Evolutionary conservation across 2,329 filamentous ascomycete species (phyloP).

Genomic region (Sclerotinia minor): DNA sequence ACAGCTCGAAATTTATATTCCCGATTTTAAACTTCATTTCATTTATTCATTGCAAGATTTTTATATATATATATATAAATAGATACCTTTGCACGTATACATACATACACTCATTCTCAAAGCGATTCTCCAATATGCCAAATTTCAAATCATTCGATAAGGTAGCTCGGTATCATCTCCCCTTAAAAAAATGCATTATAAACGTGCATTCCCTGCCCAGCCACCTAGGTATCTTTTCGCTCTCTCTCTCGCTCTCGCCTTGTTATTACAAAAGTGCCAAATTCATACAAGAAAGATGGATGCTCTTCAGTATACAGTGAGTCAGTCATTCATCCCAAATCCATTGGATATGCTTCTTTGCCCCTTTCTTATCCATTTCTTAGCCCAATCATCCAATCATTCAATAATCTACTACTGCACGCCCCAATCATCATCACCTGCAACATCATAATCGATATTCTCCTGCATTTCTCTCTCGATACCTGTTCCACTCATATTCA

Average conservation of each 20-base stretch:
- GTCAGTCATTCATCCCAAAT: background rate
- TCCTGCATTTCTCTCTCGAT: conserved; percentile 30
- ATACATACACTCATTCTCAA: background rate
- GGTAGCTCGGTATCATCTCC: background rate
- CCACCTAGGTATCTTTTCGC: conserved; percentile 3
- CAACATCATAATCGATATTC: conserved; percentile 46
- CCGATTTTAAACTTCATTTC: too few relatives aligned
- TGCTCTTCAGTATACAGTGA: background rate
- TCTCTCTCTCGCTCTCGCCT: background rate
- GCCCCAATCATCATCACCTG: conserved; percentile 45
- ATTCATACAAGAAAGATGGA: background rate
- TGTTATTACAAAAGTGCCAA: conserved; percentile 21
- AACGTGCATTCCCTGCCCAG: background rate
- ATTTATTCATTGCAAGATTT: background rate
- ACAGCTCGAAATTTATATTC: too few relatives aligned
- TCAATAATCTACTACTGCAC: conserved; percentile 16
- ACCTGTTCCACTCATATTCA: conserved; percentile 22
- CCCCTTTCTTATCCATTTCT: background rate
- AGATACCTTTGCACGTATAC: background rate
- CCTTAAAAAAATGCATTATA: background rate
- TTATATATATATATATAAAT: too few relatives aligned
- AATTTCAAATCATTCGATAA: background rate
- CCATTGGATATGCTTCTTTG: background rate
- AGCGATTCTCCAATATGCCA: background rate
- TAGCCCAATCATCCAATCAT: background rate